Evolutionary conservation across 139 green algal genomes (phyloP), one percentile per base, ranked within the genome.

Genomic region (Chlamydomonas sp.): DNA sequence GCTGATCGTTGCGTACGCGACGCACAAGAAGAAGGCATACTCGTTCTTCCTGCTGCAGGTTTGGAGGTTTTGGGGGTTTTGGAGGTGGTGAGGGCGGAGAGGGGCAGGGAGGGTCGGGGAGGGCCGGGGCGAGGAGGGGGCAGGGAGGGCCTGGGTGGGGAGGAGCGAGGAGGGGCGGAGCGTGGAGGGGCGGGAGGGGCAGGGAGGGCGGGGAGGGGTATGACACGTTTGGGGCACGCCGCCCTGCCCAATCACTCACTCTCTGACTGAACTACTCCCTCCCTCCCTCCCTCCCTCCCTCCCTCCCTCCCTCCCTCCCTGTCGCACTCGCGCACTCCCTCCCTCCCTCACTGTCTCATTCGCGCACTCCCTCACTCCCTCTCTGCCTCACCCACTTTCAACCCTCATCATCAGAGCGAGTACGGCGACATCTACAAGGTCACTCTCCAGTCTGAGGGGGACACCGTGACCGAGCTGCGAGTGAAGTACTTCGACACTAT

Each of bases 401-500:
- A n/a, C n/a, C n/a, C n/a, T n/a, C n/a, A n/a, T n/a, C n/a, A n/a
- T n/a, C 90, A 99, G 87, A 90, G 74, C 65, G 95, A 99, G 86
- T 99, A 99, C 69, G 95, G 95, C 22, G 95, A 99, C 84, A 83
- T 99, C 62, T 98, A 97, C 86, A 96, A 95, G 81, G 84, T 96
- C 35, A 91, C 89, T 0, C 78, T 97, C 50, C 70, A 85, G 58
- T 90, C 89, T 65, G 73, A 90, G 58, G 83, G 83, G 22, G 85
- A 91, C 36, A 71, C 47, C 5, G 95, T 98, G 37, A 85, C 35
- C 10, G 93, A 97, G 76, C 39, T 98, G 34, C 88, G 89, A 58
- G 77, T 99, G 62, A 95, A 95, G 77, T 98, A 98, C 84, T 98
- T 99, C 82, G 95, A 99, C 85, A 96, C 92, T 26, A 87, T 99